These are phyloP conservation scores for barrel medic (Medicago truncatula) DNA, from an alignment of 306 rosid species.

Conservation along the genomic window MtrunA17r5.0-ANR NC_053049.1:12306001-12306500, in stretches of 20 bases:
- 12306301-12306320: conserved; percentile 77
- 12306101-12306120: conserved; percentile 50
- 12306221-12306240: conserved; percentile 67
- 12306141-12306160: conserved; percentile 54
- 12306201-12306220: conserved; percentile 58
- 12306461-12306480: conserved; percentile 85
- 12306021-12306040: conserved; percentile 59
- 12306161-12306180: conserved; percentile 36
- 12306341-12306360: conserved; percentile 83
- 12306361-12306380: conserved; percentile 75
- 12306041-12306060: conserved; percentile 61
- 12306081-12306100: conserved; percentile 52
- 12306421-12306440: conserved; percentile 93
- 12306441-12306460: conserved; percentile 93
- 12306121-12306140: conserved; percentile 49
- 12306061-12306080: conserved; percentile 54
- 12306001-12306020: conserved; percentile 74
- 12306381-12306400: conserved; percentile 81
- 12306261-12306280: conserved; percentile 68
- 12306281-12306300: conserved; percentile 82
- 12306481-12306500: conserved; percentile 74
- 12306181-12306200: conserved; percentile 51
- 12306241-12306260: conserved; percentile 68
- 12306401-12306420: conserved; percentile 89
- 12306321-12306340: conserved; percentile 74